Evolutionary conservation across 495 filamentous ascomycete genomes (phyloP), one percentile per base, ranked within the genome.

Genomic region (Lophium mytilinum): DNA sequence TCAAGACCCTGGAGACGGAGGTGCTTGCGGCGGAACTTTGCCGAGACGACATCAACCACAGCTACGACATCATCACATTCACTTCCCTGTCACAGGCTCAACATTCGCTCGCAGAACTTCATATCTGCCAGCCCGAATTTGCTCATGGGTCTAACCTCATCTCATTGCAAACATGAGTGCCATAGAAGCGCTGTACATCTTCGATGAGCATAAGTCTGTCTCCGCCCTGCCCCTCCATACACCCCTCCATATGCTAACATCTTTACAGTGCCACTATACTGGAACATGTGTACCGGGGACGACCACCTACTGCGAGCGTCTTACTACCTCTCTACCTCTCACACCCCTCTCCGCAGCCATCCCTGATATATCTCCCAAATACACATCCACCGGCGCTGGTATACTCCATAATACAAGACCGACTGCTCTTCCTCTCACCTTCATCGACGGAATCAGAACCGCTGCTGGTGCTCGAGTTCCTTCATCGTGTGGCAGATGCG

Each of bases 111-210:
- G 24, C 24, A 30, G 24, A 30, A 30, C 37, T 54, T 46, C 12
- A 21, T n/a, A 33, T 12, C 6, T 24, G 19, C 12, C 21, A 21
- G 53, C 42, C 56, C 17, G 14, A 8, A 17, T 11, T 4, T 4
- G 50, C 56, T 17, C 14, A 54, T 18, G 37, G 24, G 17, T 1
- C 34, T 30, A 18, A n/a, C 19, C 17, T 8, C 11, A 18, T 15
- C n/a, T 24, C 1, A 3, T 24, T 5, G 30, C 52, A 33, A 69
- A 24, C 46, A 73, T 73, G 71, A 65, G 87, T 73, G 83, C 87
- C 69, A 86, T 98, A 66, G 91, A 96, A 79, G 93, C 93, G 65
- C 75, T 98, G 66, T 94, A 96, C 78, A 90, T 98, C 68, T 95
- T 85, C 71, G 89, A 96, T 78, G 89, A 95, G 74, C 80, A 87